Evolutionary conservation across 306 rosid species (phyloP), one percentile per base, ranked within the genome.

Genomic region (Pterocarpus macrocarpus): DNA sequence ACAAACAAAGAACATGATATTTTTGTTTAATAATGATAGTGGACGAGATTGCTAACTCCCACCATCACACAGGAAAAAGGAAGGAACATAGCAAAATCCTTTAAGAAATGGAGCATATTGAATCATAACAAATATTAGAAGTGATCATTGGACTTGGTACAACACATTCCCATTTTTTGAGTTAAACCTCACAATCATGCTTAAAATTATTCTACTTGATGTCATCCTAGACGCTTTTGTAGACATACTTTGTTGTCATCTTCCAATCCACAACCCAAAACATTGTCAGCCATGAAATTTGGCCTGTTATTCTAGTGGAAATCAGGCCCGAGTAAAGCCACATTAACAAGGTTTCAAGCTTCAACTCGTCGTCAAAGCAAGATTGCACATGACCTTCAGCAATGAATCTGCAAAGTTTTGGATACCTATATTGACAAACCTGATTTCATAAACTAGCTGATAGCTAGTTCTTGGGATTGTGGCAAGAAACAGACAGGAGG

Each of bases 321-420:
- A 70, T n/a, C n/a, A 39, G 30, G 65, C 59, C 67, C 32, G 56
- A 14, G 62, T 50, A 62, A 11, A 64, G 41, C 77, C 69, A 72
- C 22, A 11, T 13, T 70, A 55, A 55, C 2, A 16, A 16, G 61
- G 22, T 55, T 52, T 15, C n/a, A 52, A 0, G 58, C 67, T 57
- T 70, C 74, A 83, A 81, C 79, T 76, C 80, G 63, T 49, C 67
- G 8, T 69, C 34, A 45, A 75, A 67, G 72, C 10, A 85, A 82
- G 47, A 39, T 55, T 17, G 75, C 66, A 4, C 59, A 55, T 5
- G 61, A 53, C 16, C 56, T 13, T 50, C 12, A 43, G 49, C 8
- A 43, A 8, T 43, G 49, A 43, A 43, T 43, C 16, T 50, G 17
- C 58, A 52, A 52, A 52, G 22, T 52, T 50, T 52, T 52, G 78